Percentiles rank a stretch among this genome's conserved stretches.
These are phyloP conservation scores for Durotheca rogersii DNA, from an alignment of 495 filamentous ascomycete species.

Conservation along the genomic window DNA sequence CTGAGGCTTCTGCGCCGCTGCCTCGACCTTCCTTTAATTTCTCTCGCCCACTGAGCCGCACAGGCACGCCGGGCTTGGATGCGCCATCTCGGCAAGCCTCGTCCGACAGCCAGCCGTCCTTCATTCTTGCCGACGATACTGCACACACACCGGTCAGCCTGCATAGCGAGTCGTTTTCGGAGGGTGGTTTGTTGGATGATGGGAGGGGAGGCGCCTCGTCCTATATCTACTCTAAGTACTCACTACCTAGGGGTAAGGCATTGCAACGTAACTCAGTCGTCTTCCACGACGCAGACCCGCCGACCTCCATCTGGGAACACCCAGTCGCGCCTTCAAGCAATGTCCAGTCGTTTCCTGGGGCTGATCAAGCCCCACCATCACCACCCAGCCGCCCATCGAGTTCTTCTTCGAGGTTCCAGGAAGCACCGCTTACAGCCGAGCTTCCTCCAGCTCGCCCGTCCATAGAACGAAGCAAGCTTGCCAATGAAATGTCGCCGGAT, in stretches of 20 bases:
- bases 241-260: conserved; percentile 76
- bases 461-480: conserved; percentile 48
- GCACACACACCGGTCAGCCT: conserved; percentile 65
- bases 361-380: conserved; percentile 54
- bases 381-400: conserved; percentile 54
- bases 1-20: conserved; percentile 62
- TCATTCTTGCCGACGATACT: conserved; percentile 58
- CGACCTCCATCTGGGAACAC: conserved; percentile 61
- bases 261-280: conserved; percentile 69
- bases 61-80: conserved; percentile 65
- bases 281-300: conserved; percentile 59
- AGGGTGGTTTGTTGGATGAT: conserved; percentile 41
- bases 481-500: conserved; percentile 40
- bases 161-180: conserved; percentile 59
- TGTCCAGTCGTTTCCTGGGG: conserved; percentile 36
- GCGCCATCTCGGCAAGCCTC: conserved; percentile 57
- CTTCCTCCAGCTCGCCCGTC: conserved; percentile 43
- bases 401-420: conserved; percentile 41
- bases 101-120: conserved; percentile 63
- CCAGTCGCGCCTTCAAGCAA: conserved; percentile 50
- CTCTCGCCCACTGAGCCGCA: conserved; percentile 82
- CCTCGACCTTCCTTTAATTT: conserved; percentile 86
- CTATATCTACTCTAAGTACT: conserved; percentile 81
- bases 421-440: conserved; percentile 40
- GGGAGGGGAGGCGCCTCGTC: conserved; percentile 60